Base-by-base conservation (phyloP, 2,329 filamentous ascomycete species). In the Botrytis porri region DNA sequence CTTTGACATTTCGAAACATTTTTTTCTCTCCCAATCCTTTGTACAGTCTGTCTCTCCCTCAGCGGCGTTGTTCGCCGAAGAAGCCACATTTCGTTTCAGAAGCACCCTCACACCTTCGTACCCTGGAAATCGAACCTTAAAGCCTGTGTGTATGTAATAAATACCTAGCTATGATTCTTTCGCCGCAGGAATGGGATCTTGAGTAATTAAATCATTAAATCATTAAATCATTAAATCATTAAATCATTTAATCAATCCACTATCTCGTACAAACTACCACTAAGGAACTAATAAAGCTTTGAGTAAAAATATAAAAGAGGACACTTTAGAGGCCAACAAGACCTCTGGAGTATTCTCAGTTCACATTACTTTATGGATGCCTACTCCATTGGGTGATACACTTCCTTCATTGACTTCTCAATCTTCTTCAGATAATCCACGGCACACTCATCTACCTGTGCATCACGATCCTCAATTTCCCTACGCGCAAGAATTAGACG, bases 291-390 rank as follows among this genome's bases (percentile, higher is more conserved):
- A 67, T 18, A 57, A 72, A 29, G n/a, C 48, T 54, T 39, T 32
- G 16, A 57, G 51, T 57, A 57, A 29, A 57, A 29, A 57, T 57
- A 29, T 57, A 22, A 51, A 67, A 73, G 65, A 73, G 72, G 59
- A 69, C 71, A 77, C 77, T 79, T 80, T 78, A 77, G 78, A 80
- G 78, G 79, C 75, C 76, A 79, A 51, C 74, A 73, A 78, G 76
- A 75, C 79, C 75, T 80, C 77, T 79, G 71, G 73, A 76, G 75
- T 70, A 72, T 71, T 48, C 59, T 70, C 66, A 63, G 41, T 35
- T 66, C 45, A 48, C 64, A 45, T 74, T 73, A 80, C 73, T 78
- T 81, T 77, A 83, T 85, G 81, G 79, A 84, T 84, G 83, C 81
- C 82, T 81, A 80, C 80, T 75, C 80, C 81, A 75, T 76, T 81